These are phyloP conservation scores for Vicia faba DNA, from an alignment of 306 rosid genomes.

Conservation along the genomic window DNA sequence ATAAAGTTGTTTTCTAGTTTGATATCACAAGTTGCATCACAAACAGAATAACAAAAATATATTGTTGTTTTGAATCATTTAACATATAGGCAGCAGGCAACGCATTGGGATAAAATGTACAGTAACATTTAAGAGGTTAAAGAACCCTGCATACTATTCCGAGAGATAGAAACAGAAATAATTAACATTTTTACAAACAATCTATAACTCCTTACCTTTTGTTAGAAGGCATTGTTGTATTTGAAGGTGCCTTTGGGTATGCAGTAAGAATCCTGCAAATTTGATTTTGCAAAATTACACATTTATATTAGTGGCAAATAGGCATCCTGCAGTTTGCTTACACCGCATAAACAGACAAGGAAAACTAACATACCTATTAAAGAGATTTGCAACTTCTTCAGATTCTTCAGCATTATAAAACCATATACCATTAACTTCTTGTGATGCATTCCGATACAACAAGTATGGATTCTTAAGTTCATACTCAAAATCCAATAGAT, in stretches of 20 bases:
- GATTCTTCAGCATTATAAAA: constrained; percentile 90
- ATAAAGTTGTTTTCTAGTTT: constrained; percentile 8
- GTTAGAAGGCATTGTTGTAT: constrained; percentile 57
- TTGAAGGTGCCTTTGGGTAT: constrained; percentile 71
- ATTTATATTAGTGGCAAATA: constrained; percentile 8
- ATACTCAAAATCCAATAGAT: constrained; percentile 91
- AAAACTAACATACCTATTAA: constrained; percentile 57
- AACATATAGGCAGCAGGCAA: constrained; percentile 21
- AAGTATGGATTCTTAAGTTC: constrained; percentile 90
- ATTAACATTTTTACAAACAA: constrained; percentile 19
- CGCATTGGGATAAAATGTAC: not conserved
- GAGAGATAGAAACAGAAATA: constrained; percentile 10
- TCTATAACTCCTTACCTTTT: constrained; percentile 53
- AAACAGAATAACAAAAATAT: constrained; percentile 15
- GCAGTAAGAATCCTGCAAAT: constrained; percentile 80
- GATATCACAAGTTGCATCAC: constrained; percentile 22
- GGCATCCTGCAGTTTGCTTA: constrained; percentile 18
- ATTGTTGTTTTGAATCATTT: constrained; percentile 9
- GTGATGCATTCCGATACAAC: constrained; percentile 83
- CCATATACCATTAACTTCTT: constrained; percentile 98
- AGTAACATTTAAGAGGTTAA: constrained; percentile 8
- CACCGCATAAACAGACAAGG: constrained; percentile 7
- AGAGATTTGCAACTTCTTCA: constrained; percentile 93
- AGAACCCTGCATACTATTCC: constrained; percentile 6
- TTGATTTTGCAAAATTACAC: not conserved